Evolutionary conservation across 768 basidiomycete genomes (phyloP), one percentile per base, ranked within the genome.

Genomic region (Galerina sulciceps): DNA sequence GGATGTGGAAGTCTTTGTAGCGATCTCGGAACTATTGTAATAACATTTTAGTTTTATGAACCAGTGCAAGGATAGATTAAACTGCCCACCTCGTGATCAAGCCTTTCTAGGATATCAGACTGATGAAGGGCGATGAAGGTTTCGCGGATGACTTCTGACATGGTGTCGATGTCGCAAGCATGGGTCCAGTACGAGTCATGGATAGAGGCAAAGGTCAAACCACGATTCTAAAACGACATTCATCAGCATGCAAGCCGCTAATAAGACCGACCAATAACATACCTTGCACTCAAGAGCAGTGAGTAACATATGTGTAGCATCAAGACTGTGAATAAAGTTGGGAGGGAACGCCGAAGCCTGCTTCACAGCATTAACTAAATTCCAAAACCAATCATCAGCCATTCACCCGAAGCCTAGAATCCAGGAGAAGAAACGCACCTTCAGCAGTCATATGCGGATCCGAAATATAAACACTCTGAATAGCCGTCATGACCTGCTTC

Each of bases 181-280:
- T 99, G 97, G 3, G 96, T 98, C 97, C 97, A 99, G 75, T 98
- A 99, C 0, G 97, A 99, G 70, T 99, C 97, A 69, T 99, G 97
- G 10, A 99, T 97, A 0, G 94, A 92, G 0, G 96, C 96, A 71
- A 98, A 99, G 0, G 89, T 88, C 63, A 99, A 68, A 37, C 79
- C 81, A 67, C 83, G 84, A 11, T 87, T 83, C 91, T 94, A 65
- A 2, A 3, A 22, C 38, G 15, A 55, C 2, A 53, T 11, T 41
- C 37, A 11, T 51, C 18, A 62, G 34, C 51, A 44, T 53, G 65
- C 10, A 34, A 44, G 20, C 35, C 11, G 38, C 49, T 4, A 11
- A 36, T 18, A 15, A 43, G 11, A 41, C 20, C 43, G 26, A 15
- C 8, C 37, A 41, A 40, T 18, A 13, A 75, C 88, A 53, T 73